A percentile compares a stretch with the other conserved stretches of the same genome.
Conservation (phyloP, 306 rosid species). For the Alnus glutinosa region DNA sequence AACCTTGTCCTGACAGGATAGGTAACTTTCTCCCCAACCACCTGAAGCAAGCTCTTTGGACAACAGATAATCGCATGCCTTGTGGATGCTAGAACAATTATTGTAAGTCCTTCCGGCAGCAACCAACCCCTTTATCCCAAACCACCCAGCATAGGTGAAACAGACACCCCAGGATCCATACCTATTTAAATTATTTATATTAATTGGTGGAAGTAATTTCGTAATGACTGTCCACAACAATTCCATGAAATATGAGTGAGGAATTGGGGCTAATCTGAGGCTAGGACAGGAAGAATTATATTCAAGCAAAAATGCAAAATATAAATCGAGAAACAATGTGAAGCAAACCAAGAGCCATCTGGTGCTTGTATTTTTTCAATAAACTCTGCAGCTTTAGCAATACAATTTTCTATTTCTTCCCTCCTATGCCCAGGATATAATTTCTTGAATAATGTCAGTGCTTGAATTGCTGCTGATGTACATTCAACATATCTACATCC, state of each 20-base stretch:
- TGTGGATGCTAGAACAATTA: conserved; percentile 52
- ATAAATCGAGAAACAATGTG: conserved; percentile 1
- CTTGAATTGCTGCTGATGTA: conserved; percentile 87
- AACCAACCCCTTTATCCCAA: conserved; percentile 75
- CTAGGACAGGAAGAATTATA: not conserved
- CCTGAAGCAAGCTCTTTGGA: conserved; percentile 77
- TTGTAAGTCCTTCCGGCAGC: conserved; percentile 72
- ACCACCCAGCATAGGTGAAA: conserved; percentile 83
- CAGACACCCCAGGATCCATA: conserved; percentile 94
- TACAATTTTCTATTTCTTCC: conserved; percentile 61
- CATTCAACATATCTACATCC: conserved; percentile 76
- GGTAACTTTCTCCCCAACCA: conserved; percentile 92
- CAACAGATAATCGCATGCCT: conserved; percentile 75
- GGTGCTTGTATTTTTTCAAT: conserved; percentile 61
- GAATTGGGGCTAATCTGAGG: not conserved
- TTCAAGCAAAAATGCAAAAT: not conserved
- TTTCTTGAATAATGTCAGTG: conserved; percentile 55
- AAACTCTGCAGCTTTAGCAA: conserved; percentile 50
- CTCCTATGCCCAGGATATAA: conserved; percentile 63
- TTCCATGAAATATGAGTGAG: not conserved
- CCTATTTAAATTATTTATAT: conserved; percentile 14
- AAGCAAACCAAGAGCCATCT: conserved; percentile 85
- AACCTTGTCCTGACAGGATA: conserved; percentile 85
- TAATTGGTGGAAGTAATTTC: not conserved
- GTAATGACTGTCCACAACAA: conserved; percentile 36